phyloP scores from a whole-genome alignment of 768 basidiomycete genomes.

The Serendipita sp. region DNA sequence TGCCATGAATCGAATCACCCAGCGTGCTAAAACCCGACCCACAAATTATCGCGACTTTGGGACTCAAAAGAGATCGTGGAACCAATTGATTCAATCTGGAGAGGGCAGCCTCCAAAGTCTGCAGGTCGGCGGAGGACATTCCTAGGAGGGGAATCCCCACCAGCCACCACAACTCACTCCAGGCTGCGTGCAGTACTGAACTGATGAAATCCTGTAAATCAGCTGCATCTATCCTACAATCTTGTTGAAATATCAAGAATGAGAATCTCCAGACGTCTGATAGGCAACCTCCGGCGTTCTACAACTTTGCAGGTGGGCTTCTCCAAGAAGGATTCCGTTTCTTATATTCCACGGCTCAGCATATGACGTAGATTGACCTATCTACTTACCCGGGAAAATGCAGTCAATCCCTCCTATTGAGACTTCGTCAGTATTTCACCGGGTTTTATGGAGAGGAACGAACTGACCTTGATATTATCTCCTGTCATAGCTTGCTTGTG shows the following conservation, averaged over 20 bases:
- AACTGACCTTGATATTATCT: slow-evolving; percentile 50
- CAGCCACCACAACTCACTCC: too few relatives aligned
- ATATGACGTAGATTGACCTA: too few relatives aligned
- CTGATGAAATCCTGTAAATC: too few relatives aligned
- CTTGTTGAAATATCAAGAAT: too few relatives aligned
- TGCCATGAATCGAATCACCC: slow-evolving; percentile 23
- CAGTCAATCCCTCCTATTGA: slow-evolving; percentile 49
- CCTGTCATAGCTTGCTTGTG: slow-evolving; percentile 42
- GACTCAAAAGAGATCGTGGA: slow-evolving; percentile 27
- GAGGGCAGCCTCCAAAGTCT: not conserved
- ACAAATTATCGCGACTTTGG: slow-evolving; percentile 70
- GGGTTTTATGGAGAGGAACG: slow-evolving; percentile 2
- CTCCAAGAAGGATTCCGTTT: slow-evolving; percentile 38
- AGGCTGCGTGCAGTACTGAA: too few relatives aligned
- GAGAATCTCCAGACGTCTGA: too few relatives aligned
- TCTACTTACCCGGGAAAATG: slow-evolving; percentile 44
- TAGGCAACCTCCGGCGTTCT: not conserved
- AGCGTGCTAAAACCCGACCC: slow-evolving; percentile 75
- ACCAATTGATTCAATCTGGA: slow-evolving; percentile 7
- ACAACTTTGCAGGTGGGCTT: slow-evolving; percentile 39
- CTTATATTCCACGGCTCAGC: too few relatives aligned
- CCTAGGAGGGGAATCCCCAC: too few relatives aligned
- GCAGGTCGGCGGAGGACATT: not conserved
- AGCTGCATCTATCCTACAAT: too few relatives aligned
- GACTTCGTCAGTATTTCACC: slow-evolving; percentile 2